A percentile compares a stretch with the other conserved stretches of the same genome.
Evolutionary conservation across 2,329 filamentous ascomycete species (phyloP).

Genomic region (Hypomyces rosellus): DNA sequence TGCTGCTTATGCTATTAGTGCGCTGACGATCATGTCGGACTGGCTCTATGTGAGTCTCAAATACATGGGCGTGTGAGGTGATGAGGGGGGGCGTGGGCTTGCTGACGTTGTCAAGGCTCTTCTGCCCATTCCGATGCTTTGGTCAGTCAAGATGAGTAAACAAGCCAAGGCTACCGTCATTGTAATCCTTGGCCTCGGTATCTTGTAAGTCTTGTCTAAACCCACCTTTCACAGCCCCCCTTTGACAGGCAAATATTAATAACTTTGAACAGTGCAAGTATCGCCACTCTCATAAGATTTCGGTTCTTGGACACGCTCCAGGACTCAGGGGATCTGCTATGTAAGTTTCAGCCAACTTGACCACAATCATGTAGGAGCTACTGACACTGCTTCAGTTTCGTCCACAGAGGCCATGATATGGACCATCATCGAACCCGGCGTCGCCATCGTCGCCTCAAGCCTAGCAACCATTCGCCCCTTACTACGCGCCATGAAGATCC

Average conservation of each 20-base stretch:
- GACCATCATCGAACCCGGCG: slow-evolving; percentile 51
- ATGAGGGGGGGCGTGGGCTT: not conserved
- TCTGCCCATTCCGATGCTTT: slow-evolving; percentile 48
- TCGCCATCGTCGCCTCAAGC: slow-evolving; percentile 49
- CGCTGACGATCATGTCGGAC: slow-evolving; percentile 47
- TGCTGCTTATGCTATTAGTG: slow-evolving; percentile 46
- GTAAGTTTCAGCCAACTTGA: slow-evolving; percentile 26
- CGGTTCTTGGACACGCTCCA: slow-evolving; percentile 41
- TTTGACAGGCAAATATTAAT: not conserved
- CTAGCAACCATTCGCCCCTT: slow-evolving; percentile 50
- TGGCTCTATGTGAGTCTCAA: slow-evolving; percentile 40
- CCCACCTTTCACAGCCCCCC: not conserved
- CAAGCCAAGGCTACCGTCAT: slow-evolving; percentile 48
- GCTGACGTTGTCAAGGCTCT: slow-evolving; percentile 31
- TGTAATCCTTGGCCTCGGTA: slow-evolving; percentile 41
- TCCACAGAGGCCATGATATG: slow-evolving; percentile 49
- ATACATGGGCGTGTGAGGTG: too few species aligned
- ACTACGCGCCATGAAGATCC: slow-evolving; percentile 41
- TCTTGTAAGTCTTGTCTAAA: slow-evolving; percentile 35
- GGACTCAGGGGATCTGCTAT: slow-evolving; percentile 40
- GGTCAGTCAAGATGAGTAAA: slow-evolving; percentile 46
- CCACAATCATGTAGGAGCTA: slow-evolving; percentile 12
- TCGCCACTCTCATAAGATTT: slow-evolving; percentile 48
- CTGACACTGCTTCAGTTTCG: slow-evolving; percentile 27
- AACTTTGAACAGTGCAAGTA: slow-evolving; percentile 35